These are phyloP conservation scores for Arxiozyma bovina DNA, from an alignment of 1,139 yeast genomes.

Conservation along the genomic window DNA sequence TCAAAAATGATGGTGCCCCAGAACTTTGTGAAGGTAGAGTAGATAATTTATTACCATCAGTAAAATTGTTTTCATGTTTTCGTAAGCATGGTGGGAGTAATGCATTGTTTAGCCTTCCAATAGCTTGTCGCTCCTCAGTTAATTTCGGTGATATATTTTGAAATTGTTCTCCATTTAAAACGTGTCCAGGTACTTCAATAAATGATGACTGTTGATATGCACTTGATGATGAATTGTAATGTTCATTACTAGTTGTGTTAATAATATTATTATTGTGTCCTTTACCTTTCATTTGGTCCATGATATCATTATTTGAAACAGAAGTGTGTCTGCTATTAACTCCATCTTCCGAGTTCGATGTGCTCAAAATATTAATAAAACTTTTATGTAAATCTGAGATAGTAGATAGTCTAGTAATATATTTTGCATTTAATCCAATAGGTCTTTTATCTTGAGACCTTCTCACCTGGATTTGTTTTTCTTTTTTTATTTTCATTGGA, in stretches of 20 bases:
- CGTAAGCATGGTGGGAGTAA: slow-evolving; percentile 28
- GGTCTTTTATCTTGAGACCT: not conserved
- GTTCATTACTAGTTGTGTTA: not conserved
- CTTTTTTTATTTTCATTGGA: not conserved
- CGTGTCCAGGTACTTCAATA: slow-evolving; percentile 1
- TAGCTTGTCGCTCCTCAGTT: slow-evolving; percentile 23
- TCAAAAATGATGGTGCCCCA: slow-evolving; percentile 1
- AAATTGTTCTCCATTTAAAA: not conserved
- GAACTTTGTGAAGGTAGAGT: not conserved
- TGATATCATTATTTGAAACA: slow-evolving; percentile 4
- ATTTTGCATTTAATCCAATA: slow-evolving; percentile 13
- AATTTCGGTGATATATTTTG: slow-evolving; percentile 11
- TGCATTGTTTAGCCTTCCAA: slow-evolving; percentile 26
- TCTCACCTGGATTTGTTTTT: not conserved
- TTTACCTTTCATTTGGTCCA: not conserved
- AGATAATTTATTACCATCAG: not conserved
- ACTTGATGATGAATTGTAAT: not conserved
- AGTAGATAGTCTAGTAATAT: slow-evolving; percentile 25
- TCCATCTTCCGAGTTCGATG: not conserved
- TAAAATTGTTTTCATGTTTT: slow-evolving; percentile 3
- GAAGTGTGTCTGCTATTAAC: not conserved
- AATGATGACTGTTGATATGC: not conserved
- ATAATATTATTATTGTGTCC: too few species aligned
- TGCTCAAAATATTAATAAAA: slow-evolving; percentile 12
- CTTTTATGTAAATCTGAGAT: slow-evolving; percentile 24